Evolutionary conservation across 257 asterid species (phyloP).

Genomic region (Solanum appendiculatum): DNA sequence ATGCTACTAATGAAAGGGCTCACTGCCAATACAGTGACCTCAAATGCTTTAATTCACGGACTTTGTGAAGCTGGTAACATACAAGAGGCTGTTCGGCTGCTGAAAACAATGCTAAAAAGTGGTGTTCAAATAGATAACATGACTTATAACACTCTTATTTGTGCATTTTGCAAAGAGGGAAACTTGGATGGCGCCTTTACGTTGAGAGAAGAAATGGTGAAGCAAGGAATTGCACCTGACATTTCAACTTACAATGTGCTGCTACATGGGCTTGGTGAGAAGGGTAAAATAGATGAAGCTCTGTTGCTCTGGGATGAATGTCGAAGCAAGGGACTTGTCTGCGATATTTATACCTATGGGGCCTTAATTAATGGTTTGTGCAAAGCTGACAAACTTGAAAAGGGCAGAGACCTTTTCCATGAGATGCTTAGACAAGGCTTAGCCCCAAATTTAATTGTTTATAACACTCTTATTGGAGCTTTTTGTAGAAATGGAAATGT

Average conservation of each 20-base stretch:
- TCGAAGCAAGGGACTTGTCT: conserved; percentile 40
- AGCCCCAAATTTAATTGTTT: conserved; percentile 44
- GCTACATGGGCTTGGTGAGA: conserved; percentile 34
- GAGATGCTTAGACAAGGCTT: conserved; percentile 31
- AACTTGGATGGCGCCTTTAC: conserved; percentile 45
- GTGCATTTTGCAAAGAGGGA: conserved; percentile 54
- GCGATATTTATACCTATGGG: conserved; percentile 41
- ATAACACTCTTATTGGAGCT: conserved; percentile 59
- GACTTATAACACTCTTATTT: conserved; percentile 65
- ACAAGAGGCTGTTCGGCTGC: conserved; percentile 41
- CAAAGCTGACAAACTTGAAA: conserved; percentile 47
- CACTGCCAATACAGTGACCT: conserved; percentile 48
- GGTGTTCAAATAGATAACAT: conserved; percentile 39
- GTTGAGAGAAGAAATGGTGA: conserved; percentile 67
- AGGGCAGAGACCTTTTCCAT: conserved; percentile 42
- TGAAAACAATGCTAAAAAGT: conserved; percentile 35
- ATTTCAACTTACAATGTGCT: conserved; percentile 49
- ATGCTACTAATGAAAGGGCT: conserved; percentile 43
- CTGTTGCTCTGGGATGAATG: conserved; percentile 69
- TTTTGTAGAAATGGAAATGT: conserved; percentile 39
- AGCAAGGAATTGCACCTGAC: conserved; percentile 45
- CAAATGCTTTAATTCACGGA: conserved; percentile 72
- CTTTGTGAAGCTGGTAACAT: conserved; percentile 51
- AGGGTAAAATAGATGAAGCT: conserved; percentile 65
- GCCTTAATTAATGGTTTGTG: conserved; percentile 65